Evolutionary conservation across 1,284 basidiomycete genomes (phyloP), one percentile per base, ranked within the genome.

Genomic region (Cutaneotrichosporon sp.): DNA sequence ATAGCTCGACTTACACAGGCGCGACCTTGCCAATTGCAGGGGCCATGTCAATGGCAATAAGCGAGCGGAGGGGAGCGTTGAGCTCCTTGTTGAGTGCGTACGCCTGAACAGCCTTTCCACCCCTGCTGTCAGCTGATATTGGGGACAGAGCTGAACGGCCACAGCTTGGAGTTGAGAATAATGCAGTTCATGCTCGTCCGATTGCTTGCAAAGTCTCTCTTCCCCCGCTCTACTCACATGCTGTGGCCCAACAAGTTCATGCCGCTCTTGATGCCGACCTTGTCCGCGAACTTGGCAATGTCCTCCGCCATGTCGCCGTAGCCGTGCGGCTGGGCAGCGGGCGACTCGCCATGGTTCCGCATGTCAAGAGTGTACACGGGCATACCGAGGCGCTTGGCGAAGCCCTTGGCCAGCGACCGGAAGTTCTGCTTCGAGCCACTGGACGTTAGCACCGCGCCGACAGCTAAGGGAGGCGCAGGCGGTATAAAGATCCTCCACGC

Each of bases 341-440:
- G 79, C 2, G 78, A 79, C 1, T 67, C 61, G 10, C 80, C 80
- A 59, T 81, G 80, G 60, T 81, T 82, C 12, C 80, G 65, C 32
- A 81, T 65, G 59, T 82, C 80, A 8, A 81, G 60, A 8, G 79
- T 74, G 60, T 78, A 79, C 7, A 82, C 76, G 1, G 76, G 76
- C 57, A 80, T 73, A 8, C 71, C 72, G 14, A 79, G 71, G 26
- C 72, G 64, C 19, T 71, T 53, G 2, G 79, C 75, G 60, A 81
- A 77, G 8, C 70, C 69, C 52, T 76, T 77, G 0, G 77, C 77
- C 10, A 81, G 61, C 9, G 76, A 77, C 9, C 80, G 70, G 79
- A 79, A 82, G 63, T 82, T 82, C 64, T 81, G 80, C 62, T 81
- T 81, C 12, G 78, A 79, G 2, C 80, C 80, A 46, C 75, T 76